These are phyloP conservation scores for Paramecium caudatum DNA, from an alignment of 73 alveolate species.

Conservation along the genomic window DNA sequence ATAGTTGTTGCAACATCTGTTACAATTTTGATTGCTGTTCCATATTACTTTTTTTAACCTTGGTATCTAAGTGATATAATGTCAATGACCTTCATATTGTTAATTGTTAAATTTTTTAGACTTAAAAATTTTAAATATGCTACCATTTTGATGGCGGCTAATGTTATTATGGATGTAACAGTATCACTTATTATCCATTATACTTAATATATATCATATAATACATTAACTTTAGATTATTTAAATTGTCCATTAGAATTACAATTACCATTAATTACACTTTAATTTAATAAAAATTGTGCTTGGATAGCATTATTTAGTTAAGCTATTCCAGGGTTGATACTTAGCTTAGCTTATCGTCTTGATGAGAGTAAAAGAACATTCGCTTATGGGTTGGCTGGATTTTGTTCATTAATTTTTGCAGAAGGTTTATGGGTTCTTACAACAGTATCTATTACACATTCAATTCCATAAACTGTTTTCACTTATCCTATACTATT, in stretches of 20 bases:
- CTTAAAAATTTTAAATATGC: not conserved
- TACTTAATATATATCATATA: not conserved
- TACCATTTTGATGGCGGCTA: not conserved
- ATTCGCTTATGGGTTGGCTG: not conserved
- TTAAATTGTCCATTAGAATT: constrained; percentile 66
- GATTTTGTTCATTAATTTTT: not conserved
- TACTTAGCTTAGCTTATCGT: constrained; percentile 3
- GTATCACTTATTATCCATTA: not conserved
- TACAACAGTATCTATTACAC: not conserved
- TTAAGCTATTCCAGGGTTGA: constrained; percentile 23
- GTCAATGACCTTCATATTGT: not conserved
- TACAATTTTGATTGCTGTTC: not conserved
- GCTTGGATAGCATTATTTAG: constrained; percentile 63
- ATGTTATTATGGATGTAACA: not conserved
- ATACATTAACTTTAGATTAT: not conserved
- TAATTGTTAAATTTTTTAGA: constrained; percentile 24
- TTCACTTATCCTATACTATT: constrained; percentile 7
- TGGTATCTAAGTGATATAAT: constrained; percentile 49
- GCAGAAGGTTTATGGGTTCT: constrained; percentile 27
- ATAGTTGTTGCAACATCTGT: not conserved
- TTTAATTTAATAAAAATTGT: constrained; percentile 45
- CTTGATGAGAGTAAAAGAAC: constrained; percentile 46
- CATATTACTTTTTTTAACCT: not conserved
- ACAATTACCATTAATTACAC: not conserved
- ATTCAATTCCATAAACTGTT: constrained; percentile 1